Base-by-base conservation (phyloP, 805 yeast genomes). In the Starmerella stigmatis region DNA sequence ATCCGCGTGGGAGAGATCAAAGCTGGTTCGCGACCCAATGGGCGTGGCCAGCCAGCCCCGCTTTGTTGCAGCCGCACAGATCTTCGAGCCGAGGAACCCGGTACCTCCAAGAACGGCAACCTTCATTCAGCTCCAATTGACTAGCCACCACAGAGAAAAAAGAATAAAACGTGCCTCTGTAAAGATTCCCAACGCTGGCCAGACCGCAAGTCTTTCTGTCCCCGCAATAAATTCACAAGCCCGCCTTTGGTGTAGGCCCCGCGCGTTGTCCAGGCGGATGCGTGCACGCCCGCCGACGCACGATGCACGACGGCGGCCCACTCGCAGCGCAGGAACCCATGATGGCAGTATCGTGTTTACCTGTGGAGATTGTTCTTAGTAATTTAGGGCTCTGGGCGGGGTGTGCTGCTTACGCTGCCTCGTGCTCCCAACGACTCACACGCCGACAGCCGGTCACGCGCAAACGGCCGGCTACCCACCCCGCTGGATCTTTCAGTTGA, bases 11-110 rank as follows among this genome's bases (percentile, higher is more conserved):
- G 57, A 48, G 19, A 86, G 57, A 57, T 84, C 84, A 28, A 39
- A 43, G 6, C 34, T 23, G 10, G 52, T 40, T 5, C 29, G 15
- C 10, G 52, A 53, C 43, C 84, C 74, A n/a, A 84, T 63, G 0
- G 94, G 75, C 0, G 78, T 69, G 4, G 86, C 94, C 2, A 23
- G 13, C 57, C 57, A 53, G n/a, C 54, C 54, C 3, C 47, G 38
- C 3, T 28, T 32, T 11, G 16, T 13, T 4, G 51, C 54, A 10
- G 32, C 50, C 9, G 28, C 28, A 13, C 28, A 22, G 39, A 35
- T 96, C 53, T 75, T 77, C 0, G 96, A 96, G 15, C 97, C 97
- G 57, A 86, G 28, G 20, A 35, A 35, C 7, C 39, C 39, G 2
- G 28, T 35, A 4, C 28, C 27, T 8, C 39, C 39, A 5, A 35